Conservation (phyloP, 495 filamentous ascomycete species). For the Astrocystis sublimbata region DNA sequence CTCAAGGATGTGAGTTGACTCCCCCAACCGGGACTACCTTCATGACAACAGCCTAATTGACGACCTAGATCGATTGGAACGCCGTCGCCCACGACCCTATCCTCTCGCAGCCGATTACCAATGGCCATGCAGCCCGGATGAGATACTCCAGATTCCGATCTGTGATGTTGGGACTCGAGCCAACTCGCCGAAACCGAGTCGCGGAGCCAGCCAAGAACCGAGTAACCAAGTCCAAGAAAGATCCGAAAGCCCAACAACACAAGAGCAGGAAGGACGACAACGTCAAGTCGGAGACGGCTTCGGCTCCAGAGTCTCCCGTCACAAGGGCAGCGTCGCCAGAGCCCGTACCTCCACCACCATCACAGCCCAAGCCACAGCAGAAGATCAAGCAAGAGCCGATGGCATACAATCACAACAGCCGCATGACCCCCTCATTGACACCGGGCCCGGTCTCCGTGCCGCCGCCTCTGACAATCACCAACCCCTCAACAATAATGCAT, state of each 20-base stretch:
- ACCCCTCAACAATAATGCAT: constrained; percentile 30
- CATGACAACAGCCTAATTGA: constrained; percentile 7
- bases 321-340: constrained; percentile 7
- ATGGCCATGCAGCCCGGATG: constrained; percentile 81
- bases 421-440: constrained; percentile 30
- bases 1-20: constrained; percentile 63
- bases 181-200: constrained; percentile 42
- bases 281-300: constrained; percentile 31
- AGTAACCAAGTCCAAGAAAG: constrained; percentile 45
- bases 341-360: constrained; percentile 10
- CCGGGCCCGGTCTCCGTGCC: constrained; percentile 24
- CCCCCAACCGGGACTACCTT: background rate
- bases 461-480: constrained; percentile 15
- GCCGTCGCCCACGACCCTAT: constrained; percentile 59
- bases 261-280: constrained; percentile 30
- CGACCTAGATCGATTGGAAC: constrained; percentile 69
- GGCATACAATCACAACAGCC: constrained; percentile 22
- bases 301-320: constrained; percentile 17
- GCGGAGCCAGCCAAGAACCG: constrained; percentile 34
- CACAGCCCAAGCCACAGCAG: constrained; percentile 3
- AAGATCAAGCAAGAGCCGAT: constrained; percentile 40
- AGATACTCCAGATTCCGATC: constrained; percentile 69
- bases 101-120: constrained; percentile 62
- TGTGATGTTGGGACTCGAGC: constrained; percentile 43
- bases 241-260: too few relatives aligned